Conservation (phyloP, 2,329 filamentous ascomycete genomes). For the Didymella sp. region DNA sequence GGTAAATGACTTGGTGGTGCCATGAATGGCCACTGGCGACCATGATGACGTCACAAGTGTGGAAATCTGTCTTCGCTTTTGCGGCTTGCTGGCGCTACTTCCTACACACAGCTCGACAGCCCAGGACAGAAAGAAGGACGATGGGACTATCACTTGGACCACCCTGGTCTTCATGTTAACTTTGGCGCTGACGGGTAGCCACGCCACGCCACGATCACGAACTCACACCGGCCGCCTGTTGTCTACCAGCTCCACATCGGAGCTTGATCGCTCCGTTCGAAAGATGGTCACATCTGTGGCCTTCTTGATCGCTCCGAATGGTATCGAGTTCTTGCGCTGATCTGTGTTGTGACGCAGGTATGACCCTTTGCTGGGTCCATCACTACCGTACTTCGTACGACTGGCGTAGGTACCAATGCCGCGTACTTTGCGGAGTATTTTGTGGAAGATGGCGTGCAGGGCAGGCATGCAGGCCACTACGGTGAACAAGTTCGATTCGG, state of each 20-base stretch:
- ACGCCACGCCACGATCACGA: constrained; percentile 14
- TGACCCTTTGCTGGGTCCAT: constrained; percentile 26
- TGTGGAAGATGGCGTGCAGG: constrained; percentile 31
- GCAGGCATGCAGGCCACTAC: constrained; percentile 42
- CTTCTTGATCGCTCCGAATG: constrained; percentile 32
- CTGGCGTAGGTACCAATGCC: constrained; percentile 24
- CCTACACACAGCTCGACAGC: not conserved
- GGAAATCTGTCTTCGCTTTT: not conserved
- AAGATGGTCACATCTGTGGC: constrained; percentile 32
- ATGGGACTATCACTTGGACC: not conserved
- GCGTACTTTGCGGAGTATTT: constrained; percentile 19
- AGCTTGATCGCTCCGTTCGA: constrained; percentile 26
- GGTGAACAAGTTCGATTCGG: constrained; percentile 36
- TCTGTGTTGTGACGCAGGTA: constrained; percentile 23
- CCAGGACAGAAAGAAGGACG: not conserved
- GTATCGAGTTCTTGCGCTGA: constrained; percentile 24
- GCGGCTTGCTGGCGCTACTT: not conserved
- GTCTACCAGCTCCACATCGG: constrained; percentile 31
- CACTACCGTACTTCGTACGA: constrained; percentile 20
- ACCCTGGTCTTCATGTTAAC: not conserved
- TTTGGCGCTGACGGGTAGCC: not conserved
- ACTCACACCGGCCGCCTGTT: constrained; percentile 27
- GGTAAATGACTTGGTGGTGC: no score
- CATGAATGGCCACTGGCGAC: not conserved
- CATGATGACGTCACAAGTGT: not conserved